Percentiles rank a stretch among this genome's conserved stretches.
Conservation (phyloP, 2,329 filamentous ascomycete genomes). For the Penicillium sp. region DNA sequence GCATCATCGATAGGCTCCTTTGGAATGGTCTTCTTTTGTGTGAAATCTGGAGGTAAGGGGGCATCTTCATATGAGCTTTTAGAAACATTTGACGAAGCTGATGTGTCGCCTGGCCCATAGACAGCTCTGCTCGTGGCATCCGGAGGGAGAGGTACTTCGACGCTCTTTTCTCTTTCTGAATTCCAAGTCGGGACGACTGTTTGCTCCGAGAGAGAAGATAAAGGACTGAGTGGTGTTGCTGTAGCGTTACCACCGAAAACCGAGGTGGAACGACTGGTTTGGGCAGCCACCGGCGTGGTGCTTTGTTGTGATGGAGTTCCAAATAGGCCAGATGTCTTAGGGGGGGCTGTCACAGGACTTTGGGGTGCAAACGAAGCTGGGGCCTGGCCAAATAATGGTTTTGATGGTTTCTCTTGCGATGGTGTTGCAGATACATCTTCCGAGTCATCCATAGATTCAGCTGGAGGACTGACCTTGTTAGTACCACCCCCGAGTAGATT, state of each 20-base stretch:
- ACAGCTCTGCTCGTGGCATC: constrained; percentile 44
- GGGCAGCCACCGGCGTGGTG: constrained; percentile 22
- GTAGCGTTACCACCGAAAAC: constrained; percentile 26
- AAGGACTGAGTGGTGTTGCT: constrained; percentile 23
- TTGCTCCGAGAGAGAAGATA: constrained; percentile 31
- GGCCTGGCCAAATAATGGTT: constrained; percentile 20
- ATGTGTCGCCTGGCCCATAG: constrained; percentile 48
- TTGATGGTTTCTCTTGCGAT: constrained; percentile 15
- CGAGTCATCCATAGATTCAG: constrained; percentile 36
- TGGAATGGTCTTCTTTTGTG: background rate
- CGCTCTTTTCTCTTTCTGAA: constrained; percentile 29
- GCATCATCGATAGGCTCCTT: constrained; percentile 18
- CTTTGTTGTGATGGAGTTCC: constrained; percentile 26
- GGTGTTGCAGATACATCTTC: constrained; percentile 25
- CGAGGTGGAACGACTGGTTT: constrained; percentile 29
- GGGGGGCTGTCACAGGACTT: constrained; percentile 20
- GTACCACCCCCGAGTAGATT: constrained; percentile 34
- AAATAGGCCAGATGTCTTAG: constrained; percentile 32
- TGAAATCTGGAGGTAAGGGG: constrained; percentile 30
- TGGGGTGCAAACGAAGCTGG: constrained; percentile 27
- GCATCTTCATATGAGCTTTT: constrained; percentile 39
- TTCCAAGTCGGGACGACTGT: constrained; percentile 25
- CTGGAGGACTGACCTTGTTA: constrained; percentile 28
- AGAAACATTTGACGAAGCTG: constrained; percentile 42
- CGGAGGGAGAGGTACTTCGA: constrained; percentile 43